Evolutionary conservation across 164 flowering plant genomes (phyloP), one percentile per base, ranked within the genome.

Genomic region (Kalanchoe fedtschenkoi): DNA sequence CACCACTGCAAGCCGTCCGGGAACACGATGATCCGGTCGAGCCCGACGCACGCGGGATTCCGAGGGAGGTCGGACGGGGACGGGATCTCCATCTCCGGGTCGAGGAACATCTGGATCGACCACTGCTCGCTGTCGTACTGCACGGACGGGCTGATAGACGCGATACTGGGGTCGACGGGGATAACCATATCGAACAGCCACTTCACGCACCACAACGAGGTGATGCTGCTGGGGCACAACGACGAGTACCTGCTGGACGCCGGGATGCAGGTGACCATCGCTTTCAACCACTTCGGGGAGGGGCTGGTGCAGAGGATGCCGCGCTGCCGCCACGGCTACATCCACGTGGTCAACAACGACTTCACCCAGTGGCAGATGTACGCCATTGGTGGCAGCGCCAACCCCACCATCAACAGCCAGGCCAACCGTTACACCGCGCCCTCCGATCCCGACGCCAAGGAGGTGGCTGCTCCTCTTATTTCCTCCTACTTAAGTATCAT

Each of bases 61-160:
- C 63, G 76, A 59, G 70, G 70, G 6, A 64, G 26, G 37, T 77
- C 81, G 16, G 81, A 77, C 63, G 81, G 81, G 32, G 81, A 77
- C 38, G 78, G 78, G 6, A 77, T 77, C 22, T 75, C 78, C 21
- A 77, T 77, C 14, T 75, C 62, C 55, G 65, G 68, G 5, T 63
- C 78, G 5, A 53, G 71, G 34, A 62, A 75, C 21, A 62, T 77
- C 13, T 77, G 81, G 81, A 69, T 77, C 22, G 78, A 75, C 35
- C 81, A 77, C 51, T 77, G 81, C 63, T 37, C 74, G 9, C 34
- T 77, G 22, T 74, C 76, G 6, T 63, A 70, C 32, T 77, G 81
- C 42, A 72, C 67, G 9, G 81, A 77, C 59, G 78, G 78, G 1
- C 62, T 77, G 63, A 63, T 77, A n/a, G 81, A 77, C 29, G 76